Evolutionary conservation across 2,329 filamentous ascomycete genomes (phyloP), one percentile per base, ranked within the genome.

Genomic region (Curvularia verruculosa): DNA sequence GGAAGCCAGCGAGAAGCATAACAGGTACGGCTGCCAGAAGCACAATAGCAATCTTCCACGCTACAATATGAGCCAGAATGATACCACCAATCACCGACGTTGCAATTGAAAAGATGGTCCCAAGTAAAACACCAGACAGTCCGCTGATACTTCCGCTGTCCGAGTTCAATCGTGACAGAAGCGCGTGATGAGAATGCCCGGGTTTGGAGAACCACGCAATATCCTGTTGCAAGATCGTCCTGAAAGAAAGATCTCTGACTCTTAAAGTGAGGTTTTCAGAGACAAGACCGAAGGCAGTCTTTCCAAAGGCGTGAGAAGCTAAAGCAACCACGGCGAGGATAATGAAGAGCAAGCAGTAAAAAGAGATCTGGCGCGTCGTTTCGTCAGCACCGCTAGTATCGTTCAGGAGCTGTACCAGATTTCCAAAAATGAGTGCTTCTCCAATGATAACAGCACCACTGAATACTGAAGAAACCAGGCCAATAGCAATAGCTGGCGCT

Each of bases 401-500:
- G 40, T 73, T 73, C 39, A 72, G 61, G 2, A 71, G 58, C 47
- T 74, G 65, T n/a, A 74, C 69, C 3, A 70, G 58, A 19, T 67
- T 70, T 13, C 71, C 69, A 21, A 73, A 75, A 5, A 73, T 61
- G 15, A 72, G 60, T 3, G 65, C 66, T 59, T 87, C 82, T 15
- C 86, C 87, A 24, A 89, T 82, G 37, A 88, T 79, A 31, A 83
- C 75, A 3, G 74, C 78, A 21, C 80, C 82, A 18, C 79, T 82
- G 31, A 80, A 60, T 13, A 81, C 72, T 0, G 81, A 82, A 6
- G 78, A 77, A 39, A 76, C 40, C 3, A 83, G 66, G 5, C 80
- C 81, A 5, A 81, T 41, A 3, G 64, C 52, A 21, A 81, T 75
- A 41, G 81, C 74, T 8, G 71, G 65, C 2, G 68, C 58, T 49